A percentile compares a stretch with the other conserved stretches of the same genome.
These are phyloP conservation scores for Panaeolus papilionaceus DNA, from an alignment of 768 basidiomycete genomes.

Conservation along the genomic window DNA sequence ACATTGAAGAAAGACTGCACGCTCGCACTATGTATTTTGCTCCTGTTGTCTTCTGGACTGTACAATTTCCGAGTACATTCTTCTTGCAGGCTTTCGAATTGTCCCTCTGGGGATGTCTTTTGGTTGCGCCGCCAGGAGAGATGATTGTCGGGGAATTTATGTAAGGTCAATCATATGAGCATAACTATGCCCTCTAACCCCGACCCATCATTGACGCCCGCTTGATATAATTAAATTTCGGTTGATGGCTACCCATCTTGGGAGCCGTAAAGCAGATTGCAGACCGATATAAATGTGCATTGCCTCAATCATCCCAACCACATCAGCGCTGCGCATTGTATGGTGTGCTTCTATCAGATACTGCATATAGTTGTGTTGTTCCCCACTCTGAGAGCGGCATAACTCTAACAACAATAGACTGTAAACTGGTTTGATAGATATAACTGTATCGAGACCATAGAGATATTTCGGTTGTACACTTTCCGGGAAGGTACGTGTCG, in stretches of 20 bases:
- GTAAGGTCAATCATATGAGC: neutral
- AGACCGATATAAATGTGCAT: neutral
- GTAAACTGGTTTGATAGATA: neutral
- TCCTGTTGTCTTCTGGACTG: no score
- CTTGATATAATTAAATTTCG: neutral
- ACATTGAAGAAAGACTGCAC: no score
- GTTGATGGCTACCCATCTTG: neutral
- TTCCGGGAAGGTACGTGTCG: neutral
- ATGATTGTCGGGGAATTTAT: conserved; percentile 5
- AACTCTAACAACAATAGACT: neutral
- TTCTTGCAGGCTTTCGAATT: no score
- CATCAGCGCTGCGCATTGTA: neutral
- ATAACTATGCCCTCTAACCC: neutral
- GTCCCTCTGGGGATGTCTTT: no score
- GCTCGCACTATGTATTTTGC: no score
- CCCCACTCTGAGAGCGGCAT: neutral
- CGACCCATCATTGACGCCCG: conserved; percentile 2
- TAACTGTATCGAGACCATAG: neutral
- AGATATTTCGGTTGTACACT: neutral
- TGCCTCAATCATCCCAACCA: neutral
- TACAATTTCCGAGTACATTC: no score
- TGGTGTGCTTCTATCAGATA: neutral
- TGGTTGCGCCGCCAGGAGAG: no score
- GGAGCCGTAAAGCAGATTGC: neutral
- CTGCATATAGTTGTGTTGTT: neutral